Evolutionary conservation across 305 asterid genomes (phyloP).

Genomic region (Withania somnifera): DNA sequence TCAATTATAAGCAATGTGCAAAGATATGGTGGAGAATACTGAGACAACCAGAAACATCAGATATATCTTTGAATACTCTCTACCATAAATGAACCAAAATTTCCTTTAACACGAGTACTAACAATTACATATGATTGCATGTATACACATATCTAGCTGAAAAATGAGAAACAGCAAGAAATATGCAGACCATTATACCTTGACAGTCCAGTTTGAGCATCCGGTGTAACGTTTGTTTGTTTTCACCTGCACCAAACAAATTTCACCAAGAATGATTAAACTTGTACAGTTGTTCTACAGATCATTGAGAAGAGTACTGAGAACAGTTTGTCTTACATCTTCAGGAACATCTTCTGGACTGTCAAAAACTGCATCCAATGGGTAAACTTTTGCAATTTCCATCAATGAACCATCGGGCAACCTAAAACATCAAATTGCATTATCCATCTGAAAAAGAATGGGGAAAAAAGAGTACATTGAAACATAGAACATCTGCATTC

Average conservation of each 20-base stretch:
- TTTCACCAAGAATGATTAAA: background rate
- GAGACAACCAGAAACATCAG: background rate
- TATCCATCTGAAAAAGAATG: background rate
- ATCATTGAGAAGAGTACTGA: background rate
- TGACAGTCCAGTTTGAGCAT: conserved; percentile 87
- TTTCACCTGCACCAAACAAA: conserved; percentile 46
- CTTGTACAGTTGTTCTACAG: background rate
- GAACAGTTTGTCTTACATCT: conserved; percentile 42
- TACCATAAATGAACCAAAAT: background rate
- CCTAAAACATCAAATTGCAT: conserved; percentile 26
- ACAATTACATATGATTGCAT: background rate
- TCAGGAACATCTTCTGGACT: conserved; percentile 93
- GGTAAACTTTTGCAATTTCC: conserved; percentile 88
- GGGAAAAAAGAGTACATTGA: background rate
- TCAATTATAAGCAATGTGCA: background rate
- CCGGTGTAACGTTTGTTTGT: conserved; percentile 88
- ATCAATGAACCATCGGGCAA: conserved; percentile 94
- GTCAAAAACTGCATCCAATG: conserved; percentile 91
- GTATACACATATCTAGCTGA: background rate
- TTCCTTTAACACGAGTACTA: background rate
- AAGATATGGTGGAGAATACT: background rate
- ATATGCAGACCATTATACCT: conserved; percentile 31
- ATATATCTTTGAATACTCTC: background rate
- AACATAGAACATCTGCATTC: conserved; percentile 5
- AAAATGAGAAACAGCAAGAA: background rate